A percentile compares a stretch with the other conserved stretches of the same genome.
Conservation (phyloP, 257 asterid species). For the Nemophila menziesii region DNA sequence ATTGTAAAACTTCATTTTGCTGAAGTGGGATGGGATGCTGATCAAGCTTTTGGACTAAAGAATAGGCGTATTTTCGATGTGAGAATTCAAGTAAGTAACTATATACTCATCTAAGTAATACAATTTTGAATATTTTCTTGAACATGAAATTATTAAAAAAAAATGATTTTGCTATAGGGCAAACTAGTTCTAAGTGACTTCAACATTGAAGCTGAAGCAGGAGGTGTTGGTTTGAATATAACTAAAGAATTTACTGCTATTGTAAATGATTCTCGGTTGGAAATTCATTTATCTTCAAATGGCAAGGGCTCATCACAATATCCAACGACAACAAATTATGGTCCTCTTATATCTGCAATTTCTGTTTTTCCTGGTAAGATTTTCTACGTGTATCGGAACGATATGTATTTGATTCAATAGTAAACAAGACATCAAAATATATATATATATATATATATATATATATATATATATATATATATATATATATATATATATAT, state of each 20-base stretch:
- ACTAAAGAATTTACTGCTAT: background rate
- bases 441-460: no score
- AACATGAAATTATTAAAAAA: background rate
- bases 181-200: background rate
- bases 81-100: constrained; percentile 20
- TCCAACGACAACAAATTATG: background rate
- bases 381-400: background rate
- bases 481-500: no score
- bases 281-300: constrained; percentile 17
- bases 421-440: no score
- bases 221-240: background rate
- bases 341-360: constrained; percentile 19
- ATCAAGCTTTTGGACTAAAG: background rate
- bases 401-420: no score
- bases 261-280: constrained; percentile 4
- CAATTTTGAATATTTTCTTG: no score
- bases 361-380: constrained; percentile 11
- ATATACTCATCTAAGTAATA: background rate
- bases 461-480: no score
- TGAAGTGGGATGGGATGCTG: constrained; percentile 6
- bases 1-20: constrained; percentile 19
- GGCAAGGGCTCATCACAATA: constrained; percentile 10
- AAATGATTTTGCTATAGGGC: constrained; percentile 3
- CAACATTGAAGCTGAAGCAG: constrained; percentile 9
- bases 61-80: constrained; percentile 15